Base-by-base conservation (phyloP, 805 yeast species). In the Yueomyces sp. region DNA sequence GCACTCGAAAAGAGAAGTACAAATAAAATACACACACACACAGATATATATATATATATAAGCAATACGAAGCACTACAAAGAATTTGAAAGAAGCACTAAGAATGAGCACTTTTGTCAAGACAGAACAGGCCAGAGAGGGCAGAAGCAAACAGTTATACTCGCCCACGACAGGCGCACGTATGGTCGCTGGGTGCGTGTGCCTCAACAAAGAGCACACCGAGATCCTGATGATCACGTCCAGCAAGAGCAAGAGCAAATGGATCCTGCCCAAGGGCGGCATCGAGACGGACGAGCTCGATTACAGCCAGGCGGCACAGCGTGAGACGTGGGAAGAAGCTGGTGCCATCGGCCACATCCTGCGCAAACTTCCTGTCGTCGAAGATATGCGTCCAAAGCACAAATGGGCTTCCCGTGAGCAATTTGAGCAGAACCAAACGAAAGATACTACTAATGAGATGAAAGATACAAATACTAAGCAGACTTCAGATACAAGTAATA, bases 251-350 rank as follows among this genome's bases (percentile, higher is more conserved):
- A 71, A 69, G 38, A 74, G 76, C 45, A 71, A 71, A 51, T 90
- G 95, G 95, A 85, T 92, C 5, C 62, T 92, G 3, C 98, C 98
- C 4, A 92, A 92, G 60, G 98, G 98, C 33, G 98, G 98, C 1
- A 79, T 88, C 37, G 98, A 92, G 62, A 58, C 59, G 30, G 98
- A 92, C 60, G 98, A 85, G 61, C 41, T 52, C 26, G 61, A 67
- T 51, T 66, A 54, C 48, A 48, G 55, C 12, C 43, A 64, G 3
- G 65, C 84, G 4, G 96, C 96, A 0, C 66, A 72, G 19, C 69
- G 98, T 46, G 98, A 92, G 58, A 85, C 95, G 0, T 92, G 98
- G 98, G 98, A 92, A 61, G 98, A 92, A 64, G 92, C 95, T 0
- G 98, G 98, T 0, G 84, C 84, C 28, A 73, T 72, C 34, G 95